Base-by-base conservation (phyloP, 805 yeast genomes). In the Candida schatavii region DNA sequence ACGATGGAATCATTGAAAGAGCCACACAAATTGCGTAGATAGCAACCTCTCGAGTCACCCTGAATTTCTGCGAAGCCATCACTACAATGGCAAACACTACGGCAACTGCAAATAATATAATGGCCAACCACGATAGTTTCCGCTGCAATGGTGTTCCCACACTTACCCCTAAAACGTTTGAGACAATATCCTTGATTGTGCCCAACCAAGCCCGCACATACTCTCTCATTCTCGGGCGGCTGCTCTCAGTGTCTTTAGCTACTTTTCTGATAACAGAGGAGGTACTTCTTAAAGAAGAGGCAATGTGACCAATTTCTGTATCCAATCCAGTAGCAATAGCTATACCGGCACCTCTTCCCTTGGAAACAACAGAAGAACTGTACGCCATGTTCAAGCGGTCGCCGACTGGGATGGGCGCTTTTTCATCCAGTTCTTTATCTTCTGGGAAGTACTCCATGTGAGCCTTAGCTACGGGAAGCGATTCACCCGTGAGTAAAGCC, bases 81-180 rank as follows among this genome's bases (percentile, higher is more conserved):
- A 65, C 70, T 9, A 65, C 58, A 34, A 65, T 63, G 5, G 70
- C 70, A 54, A 65, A 64, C 15, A 65, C 23, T 5, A 65, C 69
- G 2, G 70, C 70, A 3, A 75, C 70, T 59, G 74, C 71, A 47
- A 75, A 75, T 43, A 74, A 68, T 40, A 73, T 64, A 27, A 76
- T 76, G 3, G 79, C 80, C 55, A 66, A 46, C 78, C 77, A 53
- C 48, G 74, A 55, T 59, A 78, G 44, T 54, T 68, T 48, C 66
- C 78, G 51, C 58, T 60, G 77, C 55, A 61, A 70, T 46, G 59
- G 73, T 48, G 79, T 76, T 54, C 70, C 70, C 14, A 72, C 75
- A 18, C 64, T 67, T 18, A 70, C 61, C 41, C 80, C 77, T 40
- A 75, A 70, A 30, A 72, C 59, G 41, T 74, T 70, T 46, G 70